These are phyloP conservation scores for Acanthamoeba quina DNA, from an alignment of 208 protist species.

Conservation along the genomic window DNA sequence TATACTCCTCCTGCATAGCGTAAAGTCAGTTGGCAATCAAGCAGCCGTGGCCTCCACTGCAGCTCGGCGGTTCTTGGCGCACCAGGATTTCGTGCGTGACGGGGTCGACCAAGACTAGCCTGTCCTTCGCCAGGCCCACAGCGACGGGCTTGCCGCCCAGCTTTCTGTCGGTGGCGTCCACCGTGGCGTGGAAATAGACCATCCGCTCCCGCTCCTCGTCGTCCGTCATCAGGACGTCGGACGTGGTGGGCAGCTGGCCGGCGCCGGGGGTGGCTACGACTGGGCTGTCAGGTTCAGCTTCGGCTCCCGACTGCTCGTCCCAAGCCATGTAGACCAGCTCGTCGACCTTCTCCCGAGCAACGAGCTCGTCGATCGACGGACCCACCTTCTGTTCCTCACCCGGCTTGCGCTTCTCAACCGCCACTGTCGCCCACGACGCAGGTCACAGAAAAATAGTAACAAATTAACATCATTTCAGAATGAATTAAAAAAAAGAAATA, in stretches of 20 bases:
- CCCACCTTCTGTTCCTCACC: slow-evolving; percentile 2
- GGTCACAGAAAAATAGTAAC: too few relatives aligned
- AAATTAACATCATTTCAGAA: too few relatives aligned
- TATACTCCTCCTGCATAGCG: background rate
- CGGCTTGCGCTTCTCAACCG: slow-evolving; percentile 35
- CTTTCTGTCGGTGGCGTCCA: background rate
- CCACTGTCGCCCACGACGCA: background rate
- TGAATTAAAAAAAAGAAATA: too few relatives aligned
- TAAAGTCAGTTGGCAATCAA: too few relatives aligned
- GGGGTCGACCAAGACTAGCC: background rate
- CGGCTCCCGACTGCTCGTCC: background rate
- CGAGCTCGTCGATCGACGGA: slow-evolving; percentile 53
- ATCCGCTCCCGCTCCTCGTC: slow-evolving; percentile 1
- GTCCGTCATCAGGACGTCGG: background rate
- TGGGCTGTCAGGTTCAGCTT: background rate
- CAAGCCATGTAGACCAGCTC: slow-evolving; percentile 51
- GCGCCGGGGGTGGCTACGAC: background rate
- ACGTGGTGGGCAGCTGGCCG: background rate
- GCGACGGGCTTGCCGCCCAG: background rate
- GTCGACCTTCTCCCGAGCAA: background rate
- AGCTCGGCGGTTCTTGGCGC: background rate
- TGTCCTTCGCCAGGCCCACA: background rate
- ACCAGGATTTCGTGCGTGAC: background rate
- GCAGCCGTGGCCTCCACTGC: background rate
- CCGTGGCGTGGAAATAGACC: slow-evolving; percentile 15